Evolutionary conservation across 305 asterid species (phyloP).

Genomic region (Fraxinus albicans): DNA sequence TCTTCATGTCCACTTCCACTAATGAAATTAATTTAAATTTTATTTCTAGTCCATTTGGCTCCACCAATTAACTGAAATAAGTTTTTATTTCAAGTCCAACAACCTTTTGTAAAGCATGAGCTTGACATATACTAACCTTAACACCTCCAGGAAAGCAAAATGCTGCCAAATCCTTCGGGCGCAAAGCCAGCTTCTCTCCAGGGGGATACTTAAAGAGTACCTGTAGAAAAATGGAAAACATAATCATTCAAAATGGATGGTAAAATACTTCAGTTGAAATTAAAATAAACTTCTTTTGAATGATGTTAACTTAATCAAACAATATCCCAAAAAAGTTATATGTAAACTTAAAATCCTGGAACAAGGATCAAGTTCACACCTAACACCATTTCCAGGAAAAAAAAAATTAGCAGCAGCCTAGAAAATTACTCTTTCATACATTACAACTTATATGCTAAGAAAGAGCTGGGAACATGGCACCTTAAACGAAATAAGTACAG

Average conservation of each 20-base stretch:
- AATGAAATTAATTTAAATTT: background rate
- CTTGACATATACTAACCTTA: conserved; percentile 48
- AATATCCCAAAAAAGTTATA: background rate
- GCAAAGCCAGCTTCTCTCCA: conserved; percentile 66
- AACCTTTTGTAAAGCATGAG: background rate
- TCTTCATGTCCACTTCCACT: background rate
- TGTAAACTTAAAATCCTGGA: background rate
- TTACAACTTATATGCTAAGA: background rate
- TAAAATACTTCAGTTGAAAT: conserved; percentile 10
- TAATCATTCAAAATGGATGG: background rate
- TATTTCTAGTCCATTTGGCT: background rate
- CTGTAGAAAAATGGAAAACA: conserved; percentile 27
- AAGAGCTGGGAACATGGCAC: conserved; percentile 4
- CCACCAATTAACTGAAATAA: background rate
- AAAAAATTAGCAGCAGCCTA: conserved; percentile 10
- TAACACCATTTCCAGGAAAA: background rate
- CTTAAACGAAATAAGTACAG: conserved; percentile 5
- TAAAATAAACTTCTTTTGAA: background rate
- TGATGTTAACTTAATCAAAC: background rate
- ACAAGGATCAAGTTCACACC: conserved; percentile 2
- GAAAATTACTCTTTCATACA: background rate
- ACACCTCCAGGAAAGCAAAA: conserved; percentile 97
- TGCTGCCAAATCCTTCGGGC: conserved; percentile 76
- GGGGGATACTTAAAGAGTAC: conserved; percentile 89
- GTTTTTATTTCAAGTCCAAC: background rate